These are phyloP conservation scores for Rhynchospora tenuis DNA, from an alignment of 176 grass and related monocot species.

Conservation along the genomic window DNA sequence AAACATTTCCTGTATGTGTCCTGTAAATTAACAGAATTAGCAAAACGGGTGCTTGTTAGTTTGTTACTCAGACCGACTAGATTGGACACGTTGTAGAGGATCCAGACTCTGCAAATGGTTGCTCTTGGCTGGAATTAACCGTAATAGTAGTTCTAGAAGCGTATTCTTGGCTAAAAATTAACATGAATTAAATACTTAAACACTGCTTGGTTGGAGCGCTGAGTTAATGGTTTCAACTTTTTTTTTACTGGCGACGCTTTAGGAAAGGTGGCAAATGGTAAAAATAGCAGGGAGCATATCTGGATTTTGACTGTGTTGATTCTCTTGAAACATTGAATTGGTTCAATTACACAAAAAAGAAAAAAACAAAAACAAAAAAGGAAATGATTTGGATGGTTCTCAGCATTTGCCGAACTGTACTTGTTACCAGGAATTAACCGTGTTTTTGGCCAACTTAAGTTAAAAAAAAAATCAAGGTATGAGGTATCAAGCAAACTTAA, in stretches of 20 bases:
- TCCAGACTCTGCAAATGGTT: background rate
- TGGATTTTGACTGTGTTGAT: background rate
- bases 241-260: background rate
- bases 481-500: too few species aligned
- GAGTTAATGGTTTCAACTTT: background rate
- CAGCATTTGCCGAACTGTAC: background rate
- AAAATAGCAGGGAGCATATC: background rate
- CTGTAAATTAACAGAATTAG: background rate
- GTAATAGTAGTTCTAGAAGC: background rate
- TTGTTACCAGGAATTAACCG: too few species aligned
- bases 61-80: background rate
- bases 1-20: background rate
- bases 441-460: too few species aligned
- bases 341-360: background rate
- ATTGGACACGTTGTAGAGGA: background rate
- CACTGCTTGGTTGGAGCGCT: background rate
- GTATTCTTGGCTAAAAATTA: background rate
- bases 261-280: background rate
- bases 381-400: background rate
- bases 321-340: background rate
- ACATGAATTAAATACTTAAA: background rate
- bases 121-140: background rate
- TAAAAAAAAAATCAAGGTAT: too few species aligned
- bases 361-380: too few species aligned
- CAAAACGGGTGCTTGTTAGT: background rate